Evolutionary conservation across 139 green algal genomes (phyloP), one percentile per base, ranked within the genome.

Genomic region (Trebouxia sp.): DNA sequence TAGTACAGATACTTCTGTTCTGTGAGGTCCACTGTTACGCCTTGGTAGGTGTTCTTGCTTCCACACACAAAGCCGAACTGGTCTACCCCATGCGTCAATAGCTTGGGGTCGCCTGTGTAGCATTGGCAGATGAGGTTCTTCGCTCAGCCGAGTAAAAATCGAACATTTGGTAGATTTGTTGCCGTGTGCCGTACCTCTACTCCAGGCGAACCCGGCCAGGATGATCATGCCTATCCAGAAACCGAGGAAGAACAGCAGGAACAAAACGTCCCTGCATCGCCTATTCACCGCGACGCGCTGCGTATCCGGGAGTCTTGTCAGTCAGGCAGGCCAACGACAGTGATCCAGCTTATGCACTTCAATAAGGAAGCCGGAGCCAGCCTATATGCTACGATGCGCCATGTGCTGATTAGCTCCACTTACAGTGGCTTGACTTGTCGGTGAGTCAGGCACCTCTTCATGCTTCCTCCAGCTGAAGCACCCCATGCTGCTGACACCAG

Each of bases 161-260:
- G n/a, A n/a, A n/a, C n/a, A n/a, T n/a, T n/a, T n/a, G n/a, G n/a
- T n/a, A n/a, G n/a, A n/a, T n/a, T n/a, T n/a, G n/a, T n/a, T n/a
- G n/a, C n/a, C n/a, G n/a, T n/a, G n/a, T n/a, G n/a, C n/a, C 3
- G 38, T 48, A 53, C 30, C 51, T 37, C 28, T 65, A 65, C 26
- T 80, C 38, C 89, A 91, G 9, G 89, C 88, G 12, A 88, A 75
- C 1, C 80, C 89, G 10, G 85, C 90, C 24, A 95, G 84, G 6
- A 91, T 65, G 43, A 93, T 87, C 92, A 95, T 95, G 41, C 92
- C 92, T 11, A 45, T 85, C 90, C 90, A 94, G 48, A 94, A 95
- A 1, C 81, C 83, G 10, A 88, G 9, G 45, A 93, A 95, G 0
- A 93, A 38, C 1, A 94, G 30, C 0, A 93, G 70, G 37, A 88